These are phyloP conservation scores for Haplographium delicatum DNA, from an alignment of 495 filamentous ascomycete species.

Conservation along the genomic window DNA sequence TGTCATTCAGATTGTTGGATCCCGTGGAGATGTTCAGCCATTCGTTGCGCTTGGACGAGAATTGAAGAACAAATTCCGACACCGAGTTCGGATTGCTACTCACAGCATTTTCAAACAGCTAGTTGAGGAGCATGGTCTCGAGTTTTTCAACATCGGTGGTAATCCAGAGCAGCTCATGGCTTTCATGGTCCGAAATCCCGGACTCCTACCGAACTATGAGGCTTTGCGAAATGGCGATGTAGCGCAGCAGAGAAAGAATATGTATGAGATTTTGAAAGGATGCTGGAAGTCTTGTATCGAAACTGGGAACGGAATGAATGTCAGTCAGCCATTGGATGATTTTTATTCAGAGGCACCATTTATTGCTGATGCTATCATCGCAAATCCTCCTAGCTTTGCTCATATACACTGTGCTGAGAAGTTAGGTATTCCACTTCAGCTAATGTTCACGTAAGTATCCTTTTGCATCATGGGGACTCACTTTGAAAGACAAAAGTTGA, in stretches of 20 bases:
- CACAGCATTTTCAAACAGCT: conserved; percentile 64
- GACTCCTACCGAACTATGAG: conserved; percentile 63
- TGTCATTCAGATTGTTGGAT: conserved; percentile 73
- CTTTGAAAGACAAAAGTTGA: neutral
- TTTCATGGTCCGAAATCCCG: conserved; percentile 79
- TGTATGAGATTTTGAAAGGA: conserved; percentile 61
- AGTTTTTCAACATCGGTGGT: conserved; percentile 74
- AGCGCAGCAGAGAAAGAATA: conserved; percentile 49
- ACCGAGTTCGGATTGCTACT: conserved; percentile 71
- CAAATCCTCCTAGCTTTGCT: conserved; percentile 61
- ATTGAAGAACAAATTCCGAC: conserved; percentile 52
- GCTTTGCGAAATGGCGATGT: conserved; percentile 62
- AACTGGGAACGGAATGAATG: conserved; percentile 40
- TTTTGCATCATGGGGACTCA: no score
- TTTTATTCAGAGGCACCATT: conserved; percentile 53
- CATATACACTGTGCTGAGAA: conserved; percentile 59
- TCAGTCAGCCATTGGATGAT: conserved; percentile 14
- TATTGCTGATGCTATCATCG: conserved; percentile 66
- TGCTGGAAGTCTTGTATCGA: conserved; percentile 73
- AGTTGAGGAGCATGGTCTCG: conserved; percentile 57
- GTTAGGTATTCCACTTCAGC: conserved; percentile 57
- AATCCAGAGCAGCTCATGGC: conserved; percentile 74
- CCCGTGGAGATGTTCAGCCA: conserved; percentile 71
- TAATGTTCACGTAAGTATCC: conserved; percentile 61
- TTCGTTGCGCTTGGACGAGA: conserved; percentile 61